These are phyloP conservation scores for Westerdykella sp. DNA, from an alignment of 2,329 filamentous ascomycete species.

Conservation along the genomic window DNA sequence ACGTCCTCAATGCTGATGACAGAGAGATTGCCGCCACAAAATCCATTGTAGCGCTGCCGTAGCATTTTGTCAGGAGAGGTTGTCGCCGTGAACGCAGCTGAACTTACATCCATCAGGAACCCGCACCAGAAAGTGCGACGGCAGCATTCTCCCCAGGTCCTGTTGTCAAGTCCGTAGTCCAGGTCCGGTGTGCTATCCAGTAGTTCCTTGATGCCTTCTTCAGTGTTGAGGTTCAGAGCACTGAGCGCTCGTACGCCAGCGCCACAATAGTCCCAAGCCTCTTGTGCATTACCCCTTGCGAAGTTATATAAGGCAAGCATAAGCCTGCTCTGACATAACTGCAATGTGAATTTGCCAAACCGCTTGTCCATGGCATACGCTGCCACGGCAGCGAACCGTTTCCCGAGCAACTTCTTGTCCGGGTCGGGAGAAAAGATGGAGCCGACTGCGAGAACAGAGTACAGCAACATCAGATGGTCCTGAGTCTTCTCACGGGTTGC, in stretches of 20 bases:
- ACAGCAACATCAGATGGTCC: conserved; percentile 55
- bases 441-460: conserved; percentile 54
- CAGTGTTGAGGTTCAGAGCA: conserved; percentile 58
- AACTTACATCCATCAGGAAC: conserved; percentile 60
- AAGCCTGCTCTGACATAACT: conserved; percentile 62
- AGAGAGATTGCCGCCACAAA: conserved; percentile 46
- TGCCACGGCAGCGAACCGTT: conserved; percentile 50
- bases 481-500: conserved; percentile 44
- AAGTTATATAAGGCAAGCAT: conserved; percentile 62
- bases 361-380: conserved; percentile 51
- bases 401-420: conserved; percentile 42
- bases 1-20: conserved; percentile 60
- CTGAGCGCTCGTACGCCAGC: conserved; percentile 55
- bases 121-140: conserved; percentile 67
- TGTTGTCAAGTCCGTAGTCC: conserved; percentile 53
- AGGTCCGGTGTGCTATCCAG: conserved; percentile 43
- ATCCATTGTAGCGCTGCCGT: conserved; percentile 52
- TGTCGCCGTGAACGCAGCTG: conserved; percentile 24
- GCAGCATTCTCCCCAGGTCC: conserved; percentile 58
- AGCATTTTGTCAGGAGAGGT: conserved; percentile 25
- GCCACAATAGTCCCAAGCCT: conserved; percentile 60
- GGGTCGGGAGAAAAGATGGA: conserved; percentile 48
- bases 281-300: conserved; percentile 52
- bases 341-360: conserved; percentile 51
- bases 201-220: conserved; percentile 44